Base-by-base conservation (phyloP, 805 yeast genomes). In the Zygosaccharomyces rouxii region DNA sequence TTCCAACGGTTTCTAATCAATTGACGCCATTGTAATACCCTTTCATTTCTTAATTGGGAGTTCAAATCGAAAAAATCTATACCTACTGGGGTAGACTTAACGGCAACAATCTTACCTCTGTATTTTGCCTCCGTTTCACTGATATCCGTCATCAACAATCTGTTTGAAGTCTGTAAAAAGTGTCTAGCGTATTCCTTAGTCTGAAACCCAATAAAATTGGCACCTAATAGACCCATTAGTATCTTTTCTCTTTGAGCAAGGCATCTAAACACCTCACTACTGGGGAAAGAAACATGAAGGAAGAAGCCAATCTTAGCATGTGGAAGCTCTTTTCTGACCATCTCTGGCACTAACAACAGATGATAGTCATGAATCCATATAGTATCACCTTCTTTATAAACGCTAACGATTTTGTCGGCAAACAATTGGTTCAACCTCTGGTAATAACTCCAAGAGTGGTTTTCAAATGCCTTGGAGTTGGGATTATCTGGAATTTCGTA, bases 291-390 rank as follows among this genome's bases (percentile, higher is more conserved):
- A 11, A 92, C 87, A 61, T 94, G 99, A 49, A 94, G 72, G 67
- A 89, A 94, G 57, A 90, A 86, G 0, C 97, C 97, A 56, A 94
- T 89, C 53, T 84, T 81, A 1, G 96, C 97, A 49, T 80, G 66
- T 4, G 97, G 97, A 19, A 89, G 64, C 54, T 75, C 69, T 49
- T 80, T 74, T 51, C 97, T 77, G 3, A 92, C 77, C 92, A 92
- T 83, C 47, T 75, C 76, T 0, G 98, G 97, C 1, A 90, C 88
- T 38, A 92, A 71, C 70, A 94, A 74, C 52, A 92, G 72, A 68
- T 94, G 98, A 64, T 92, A 92, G 67, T 92, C 99, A 65, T 92
- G 96, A 46, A 92, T 75, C 98, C 98, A 94, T 51, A 92, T 76
- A 35, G 80, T 72, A 63, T 92, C 96, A 37, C 86, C 89, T 0